Conservation (phyloP, 73 alveolate genomes). For the Paramecium tetraurelia region DNA sequence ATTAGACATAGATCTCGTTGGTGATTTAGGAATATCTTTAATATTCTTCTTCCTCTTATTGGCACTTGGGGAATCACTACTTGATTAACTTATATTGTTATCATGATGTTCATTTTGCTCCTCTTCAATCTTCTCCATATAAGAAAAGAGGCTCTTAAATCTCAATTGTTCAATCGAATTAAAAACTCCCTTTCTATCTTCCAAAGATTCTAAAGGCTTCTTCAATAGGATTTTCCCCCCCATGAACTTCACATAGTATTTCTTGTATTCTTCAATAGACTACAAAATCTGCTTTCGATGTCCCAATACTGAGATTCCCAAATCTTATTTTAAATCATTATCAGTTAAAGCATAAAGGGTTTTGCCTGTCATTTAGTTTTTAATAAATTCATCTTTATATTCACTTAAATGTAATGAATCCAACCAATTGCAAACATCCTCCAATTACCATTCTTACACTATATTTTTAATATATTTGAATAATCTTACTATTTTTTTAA, state of each 20-base stretch:
- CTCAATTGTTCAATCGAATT: constrained; percentile 20
- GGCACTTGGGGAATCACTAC: background rate
- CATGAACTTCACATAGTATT: background rate
- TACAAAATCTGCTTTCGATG: background rate
- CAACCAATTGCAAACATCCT: background rate
- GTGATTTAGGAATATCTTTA: background rate
- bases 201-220: background rate
- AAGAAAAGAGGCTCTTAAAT: constrained; percentile 2
- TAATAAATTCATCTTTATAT: background rate
- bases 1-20: background rate
- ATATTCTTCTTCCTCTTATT: background rate
- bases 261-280: background rate
- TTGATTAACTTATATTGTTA: background rate
- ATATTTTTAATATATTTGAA: background rate
- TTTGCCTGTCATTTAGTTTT: background rate
- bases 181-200: background rate
- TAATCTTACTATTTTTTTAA: background rate
- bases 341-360: background rate
- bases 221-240: background rate
- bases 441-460: constrained; percentile 37
- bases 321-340: background rate
- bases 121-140: constrained; percentile 41
- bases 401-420: background rate
- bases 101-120: background rate
- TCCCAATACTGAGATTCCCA: background rate